Evolutionary conservation across 1,284 basidiomycete species (phyloP), one percentile per base, ranked within the genome.

Genomic region (Cystobasidium sp.): DNA sequence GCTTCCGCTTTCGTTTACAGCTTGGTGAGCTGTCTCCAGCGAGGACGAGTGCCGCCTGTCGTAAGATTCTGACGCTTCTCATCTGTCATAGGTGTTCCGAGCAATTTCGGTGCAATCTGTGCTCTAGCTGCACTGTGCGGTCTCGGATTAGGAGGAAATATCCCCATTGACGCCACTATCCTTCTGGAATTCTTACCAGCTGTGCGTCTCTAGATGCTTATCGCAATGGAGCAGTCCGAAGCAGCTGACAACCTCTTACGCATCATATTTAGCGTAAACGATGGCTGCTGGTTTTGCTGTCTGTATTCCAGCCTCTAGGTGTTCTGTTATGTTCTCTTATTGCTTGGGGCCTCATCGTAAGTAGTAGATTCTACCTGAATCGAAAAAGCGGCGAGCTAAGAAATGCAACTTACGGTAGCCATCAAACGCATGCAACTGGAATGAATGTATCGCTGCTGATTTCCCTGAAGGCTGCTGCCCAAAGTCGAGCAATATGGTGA

Each of bases 121-220:
- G 87, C 51, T 67, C 43, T 59, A 7, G 63, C 62, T 14, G 62
- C 55, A 10, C 22, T 73, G 20, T 65, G 71, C 22, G 53, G 64
- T 24, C 58, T 71, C 5, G 68, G 68, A 5, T 80, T 78, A 14
- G 77, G 77, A 46, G 77, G 79, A 31, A 80, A 80, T 68, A 79
- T 80, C 61, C 83, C 91, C 0, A 90, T 93, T 6, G 91, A 93
- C 51, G 75, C 89, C 22, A 88, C 90, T 0, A 88, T 92, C 58
- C 91, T 91, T 79, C 85, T 92, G 14, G 90, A 90, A 72, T 77
- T 83, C 80, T 24, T 71, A 24, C 82, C 83, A n/a, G 20, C 75
- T 41, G 37, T 76, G 20, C 20, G 18, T 22, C 18, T 3, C 39
- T 14, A n/a, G n/a, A n/a, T n/a, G n/a, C n/a, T n/a, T n/a, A n/a